Percentiles rank a stretch among this genome's conserved stretches.
Conservation (phyloP, 352 stramenopile species). For the Peronosclerospora sorghi region DNA sequence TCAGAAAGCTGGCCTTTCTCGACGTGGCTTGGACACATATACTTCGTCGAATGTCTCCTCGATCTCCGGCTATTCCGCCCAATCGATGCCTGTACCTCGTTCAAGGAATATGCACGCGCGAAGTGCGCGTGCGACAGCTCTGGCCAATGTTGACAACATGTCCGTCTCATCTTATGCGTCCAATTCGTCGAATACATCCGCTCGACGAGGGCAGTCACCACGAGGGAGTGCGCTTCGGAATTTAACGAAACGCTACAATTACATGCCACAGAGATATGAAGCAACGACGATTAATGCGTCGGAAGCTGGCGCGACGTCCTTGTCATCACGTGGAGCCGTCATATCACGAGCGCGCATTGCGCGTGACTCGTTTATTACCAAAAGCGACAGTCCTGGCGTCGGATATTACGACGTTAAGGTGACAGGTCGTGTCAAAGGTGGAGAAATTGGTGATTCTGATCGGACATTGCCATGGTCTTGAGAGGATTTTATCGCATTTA, state of each 20-base stretch:
- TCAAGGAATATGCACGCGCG: slow-evolving; percentile 18
- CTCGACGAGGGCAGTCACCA: slow-evolving; percentile 19
- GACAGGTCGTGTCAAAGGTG: slow-evolving; percentile 48
- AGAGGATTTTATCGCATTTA: neutral
- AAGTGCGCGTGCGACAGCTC: slow-evolving; percentile 19
- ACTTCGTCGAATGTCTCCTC: slow-evolving; percentile 55
- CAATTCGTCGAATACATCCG: slow-evolving; percentile 29
- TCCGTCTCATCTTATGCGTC: slow-evolving; percentile 53
- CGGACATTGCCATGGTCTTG: slow-evolving; percentile 51
- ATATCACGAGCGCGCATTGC: slow-evolving; percentile 51
- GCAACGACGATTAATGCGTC: slow-evolving; percentile 18
- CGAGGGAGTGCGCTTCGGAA: slow-evolving; percentile 34
- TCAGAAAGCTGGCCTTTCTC: slow-evolving; percentile 33
- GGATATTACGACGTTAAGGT: slow-evolving; percentile 73
- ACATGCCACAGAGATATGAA: slow-evolving; percentile 52
- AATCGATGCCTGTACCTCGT: slow-evolving; percentile 22
- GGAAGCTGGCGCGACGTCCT: slow-evolving; percentile 34
- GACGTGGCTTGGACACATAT: slow-evolving; percentile 34
- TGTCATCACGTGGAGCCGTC: slow-evolving; percentile 58
- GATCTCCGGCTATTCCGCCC: slow-evolving; percentile 48
- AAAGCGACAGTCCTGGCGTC: slow-evolving; percentile 56
- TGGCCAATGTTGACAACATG: slow-evolving; percentile 31
- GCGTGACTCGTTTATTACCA: slow-evolving; percentile 63
- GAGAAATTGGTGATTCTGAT: slow-evolving; percentile 68
- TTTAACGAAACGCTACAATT: slow-evolving; percentile 54